A percentile compares a stretch with the other conserved stretches of the same genome.
phyloP scores from a whole-genome alignment of 805 yeast species.

The Metschnikowia matae region DNA sequence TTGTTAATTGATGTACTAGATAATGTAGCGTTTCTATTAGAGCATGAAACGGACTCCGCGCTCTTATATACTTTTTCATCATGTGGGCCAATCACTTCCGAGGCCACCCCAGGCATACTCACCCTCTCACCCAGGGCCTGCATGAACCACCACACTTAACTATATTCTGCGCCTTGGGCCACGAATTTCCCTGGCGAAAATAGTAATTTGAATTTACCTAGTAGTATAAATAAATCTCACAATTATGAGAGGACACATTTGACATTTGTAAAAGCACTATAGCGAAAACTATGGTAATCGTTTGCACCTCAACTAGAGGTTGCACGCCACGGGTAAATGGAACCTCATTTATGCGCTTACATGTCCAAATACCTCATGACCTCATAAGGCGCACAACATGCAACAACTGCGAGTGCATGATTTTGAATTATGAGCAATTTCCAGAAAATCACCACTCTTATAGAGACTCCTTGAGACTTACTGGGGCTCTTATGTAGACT shows the following conservation, averaged over 20 bases:
- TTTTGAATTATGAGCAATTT: not conserved
- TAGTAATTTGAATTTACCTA: not conserved
- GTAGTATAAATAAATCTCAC: not conserved
- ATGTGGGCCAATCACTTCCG: constrained; percentile 13
- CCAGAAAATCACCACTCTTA: not conserved
- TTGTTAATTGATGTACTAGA: not conserved
- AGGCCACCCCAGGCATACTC: constrained; percentile 9
- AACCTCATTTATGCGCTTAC: constrained; percentile 4
- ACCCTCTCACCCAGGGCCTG: constrained; percentile 1
- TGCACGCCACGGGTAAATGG: not conserved
- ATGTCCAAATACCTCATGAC: not conserved
- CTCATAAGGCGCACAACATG: not conserved
- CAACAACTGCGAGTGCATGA: not conserved
- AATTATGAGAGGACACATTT: too few species aligned
- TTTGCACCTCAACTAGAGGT: not conserved
- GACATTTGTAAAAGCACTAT: too few species aligned
- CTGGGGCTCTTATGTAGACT: too few species aligned
- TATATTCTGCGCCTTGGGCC: constrained; percentile 3
- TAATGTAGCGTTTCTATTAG: not conserved
- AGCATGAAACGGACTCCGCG: constrained; percentile 2
- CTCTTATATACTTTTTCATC: constrained; percentile 7
- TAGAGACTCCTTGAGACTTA: too few species aligned
- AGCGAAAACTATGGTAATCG: not conserved
- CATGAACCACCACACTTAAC: not conserved
- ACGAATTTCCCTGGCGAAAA: not conserved